A percentile compares a stretch with the other conserved stretches of the same genome.
These are phyloP conservation scores for Leishmania tropica DNA, from an alignment of 208 protist genomes.

Conservation along the genomic window DNA sequence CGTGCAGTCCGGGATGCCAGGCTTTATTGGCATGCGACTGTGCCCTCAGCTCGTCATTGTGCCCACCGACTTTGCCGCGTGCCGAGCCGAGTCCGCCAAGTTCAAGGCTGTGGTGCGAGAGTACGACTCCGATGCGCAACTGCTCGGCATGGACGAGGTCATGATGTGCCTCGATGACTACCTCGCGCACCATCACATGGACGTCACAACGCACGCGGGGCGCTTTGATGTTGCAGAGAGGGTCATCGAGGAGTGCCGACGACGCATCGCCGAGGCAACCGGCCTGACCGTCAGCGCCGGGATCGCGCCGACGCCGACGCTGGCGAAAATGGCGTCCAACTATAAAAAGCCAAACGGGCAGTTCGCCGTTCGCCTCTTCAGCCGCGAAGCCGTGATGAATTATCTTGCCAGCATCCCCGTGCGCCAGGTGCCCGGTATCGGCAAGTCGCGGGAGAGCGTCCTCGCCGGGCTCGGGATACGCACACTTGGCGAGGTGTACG, in stretches of 20 bases:
- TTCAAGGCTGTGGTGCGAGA: slow-evolving; percentile 59
- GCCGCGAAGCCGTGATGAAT: slow-evolving; percentile 52
- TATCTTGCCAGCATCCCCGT: slow-evolving; percentile 48
- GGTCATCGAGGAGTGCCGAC: slow-evolving; percentile 57
- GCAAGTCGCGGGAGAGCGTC: slow-evolving; percentile 49
- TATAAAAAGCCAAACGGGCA: slow-evolving; percentile 95
- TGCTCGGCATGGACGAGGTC: slow-evolving; percentile 72
- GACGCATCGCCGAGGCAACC: slow-evolving; percentile 44
- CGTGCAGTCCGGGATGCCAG: slow-evolving; percentile 95
- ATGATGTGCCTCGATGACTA: slow-evolving; percentile 70
- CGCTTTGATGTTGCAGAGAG: slow-evolving; percentile 46
- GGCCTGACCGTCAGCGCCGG: slow-evolving; percentile 78
- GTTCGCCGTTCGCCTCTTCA: slow-evolving; percentile 53
- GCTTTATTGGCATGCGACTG: slow-evolving; percentile 89
- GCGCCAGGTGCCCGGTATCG: slow-evolving; percentile 71
- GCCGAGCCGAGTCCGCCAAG: slow-evolving; percentile 48
- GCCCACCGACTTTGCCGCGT: slow-evolving; percentile 60
- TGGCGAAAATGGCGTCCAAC: slow-evolving; percentile 92
- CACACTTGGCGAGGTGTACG: slow-evolving; percentile 63
- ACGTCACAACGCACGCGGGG: slow-evolving; percentile 18
- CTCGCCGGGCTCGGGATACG: slow-evolving; percentile 52
- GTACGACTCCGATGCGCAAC: slow-evolving; percentile 78
- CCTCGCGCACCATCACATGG: slow-evolving; percentile 20
- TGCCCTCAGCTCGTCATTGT: slow-evolving; percentile 89
- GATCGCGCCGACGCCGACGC: slow-evolving; percentile 71